Conservation (phyloP, 768 basidiomycete species). For the Termitomyces titanicus region DNA sequence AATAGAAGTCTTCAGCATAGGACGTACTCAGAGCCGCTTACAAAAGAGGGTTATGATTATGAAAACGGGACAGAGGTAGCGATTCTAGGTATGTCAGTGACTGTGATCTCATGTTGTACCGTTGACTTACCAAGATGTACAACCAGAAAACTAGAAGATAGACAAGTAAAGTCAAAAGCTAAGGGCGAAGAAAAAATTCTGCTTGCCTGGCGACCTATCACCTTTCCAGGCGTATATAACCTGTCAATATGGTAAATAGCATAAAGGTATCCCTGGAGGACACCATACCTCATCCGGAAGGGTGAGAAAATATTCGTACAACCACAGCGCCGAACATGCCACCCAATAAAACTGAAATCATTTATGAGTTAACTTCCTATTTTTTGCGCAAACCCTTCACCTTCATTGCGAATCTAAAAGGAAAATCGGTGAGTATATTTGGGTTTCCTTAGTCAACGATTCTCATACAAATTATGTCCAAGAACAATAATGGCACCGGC, state of each 20-base stretch:
- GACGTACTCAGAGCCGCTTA: too few species aligned
- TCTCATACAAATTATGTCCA: slow-evolving; percentile 3
- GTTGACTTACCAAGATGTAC: slow-evolving; percentile 1
- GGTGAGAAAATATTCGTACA: slow-evolving; percentile 15
- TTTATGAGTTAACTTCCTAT: neutral
- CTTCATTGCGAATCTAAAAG: slow-evolving; percentile 8
- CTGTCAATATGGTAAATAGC: neutral
- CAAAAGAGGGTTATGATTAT: slow-evolving; percentile 12
- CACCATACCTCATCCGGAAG: slow-evolving; percentile 10
- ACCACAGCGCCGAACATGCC: slow-evolving; percentile 12
- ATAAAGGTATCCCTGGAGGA: neutral
- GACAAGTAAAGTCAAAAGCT: neutral
- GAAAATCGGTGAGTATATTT: neutral
- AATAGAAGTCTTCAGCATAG: too few species aligned
- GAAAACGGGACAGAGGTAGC: slow-evolving; percentile 13
- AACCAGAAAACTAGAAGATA: slow-evolving; percentile 6
- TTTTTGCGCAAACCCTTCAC: neutral
- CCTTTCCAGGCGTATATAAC: slow-evolving; percentile 8
- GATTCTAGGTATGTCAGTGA: too few species aligned
- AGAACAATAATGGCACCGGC: neutral
- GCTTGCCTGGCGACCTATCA: neutral
- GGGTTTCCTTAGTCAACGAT: too few species aligned
- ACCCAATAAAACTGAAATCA: slow-evolving; percentile 11
- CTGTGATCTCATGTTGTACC: too few species aligned
- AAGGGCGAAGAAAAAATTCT: neutral